Conservation (phyloP, 768 basidiomycete genomes). For the Boletus patriciae region DNA sequence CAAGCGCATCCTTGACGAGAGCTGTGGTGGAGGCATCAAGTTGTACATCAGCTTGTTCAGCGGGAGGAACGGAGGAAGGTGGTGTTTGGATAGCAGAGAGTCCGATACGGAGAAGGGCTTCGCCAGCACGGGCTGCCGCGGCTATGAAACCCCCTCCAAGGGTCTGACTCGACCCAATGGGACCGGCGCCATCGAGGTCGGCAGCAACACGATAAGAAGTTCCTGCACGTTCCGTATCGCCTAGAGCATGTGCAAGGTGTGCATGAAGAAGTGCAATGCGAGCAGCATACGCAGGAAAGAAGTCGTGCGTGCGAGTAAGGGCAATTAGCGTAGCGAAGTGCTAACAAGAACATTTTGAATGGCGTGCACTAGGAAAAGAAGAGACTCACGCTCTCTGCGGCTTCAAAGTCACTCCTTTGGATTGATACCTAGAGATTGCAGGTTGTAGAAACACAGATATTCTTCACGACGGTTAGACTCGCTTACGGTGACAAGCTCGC, state of each 20-base stretch:
- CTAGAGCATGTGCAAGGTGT: slow-evolving; percentile 70
- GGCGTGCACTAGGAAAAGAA: background rate
- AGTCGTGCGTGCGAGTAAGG: slow-evolving; percentile 55
- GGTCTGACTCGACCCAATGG: slow-evolving; percentile 23
- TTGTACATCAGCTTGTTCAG: slow-evolving; percentile 6
- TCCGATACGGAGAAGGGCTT: slow-evolving; percentile 52
- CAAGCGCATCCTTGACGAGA: slow-evolving; percentile 28
- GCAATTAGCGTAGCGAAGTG: slow-evolving; percentile 54
- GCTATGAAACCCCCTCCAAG: slow-evolving; percentile 41
- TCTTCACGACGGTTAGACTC: background rate
- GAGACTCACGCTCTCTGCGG: slow-evolving; percentile 53
- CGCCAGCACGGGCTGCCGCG: slow-evolving; percentile 51
- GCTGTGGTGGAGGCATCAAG: slow-evolving; percentile 19
- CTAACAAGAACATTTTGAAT: slow-evolving; percentile 7
- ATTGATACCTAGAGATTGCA: slow-evolving; percentile 50
- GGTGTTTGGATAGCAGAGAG: slow-evolving; percentile 21
- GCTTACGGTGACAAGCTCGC: slow-evolving; percentile 65
- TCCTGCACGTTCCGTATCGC: slow-evolving; percentile 51
- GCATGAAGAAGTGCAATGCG: slow-evolving; percentile 69
- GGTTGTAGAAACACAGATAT: background rate
- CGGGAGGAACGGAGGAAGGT: background rate
- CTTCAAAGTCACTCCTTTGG: slow-evolving; percentile 66
- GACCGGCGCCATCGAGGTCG: slow-evolving; percentile 39
- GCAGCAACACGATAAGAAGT: slow-evolving; percentile 66
- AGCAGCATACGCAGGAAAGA: slow-evolving; percentile 57